Base-by-base conservation (phyloP, 495 filamentous ascomycete species). In the Cryomyces antarcticus region DNA sequence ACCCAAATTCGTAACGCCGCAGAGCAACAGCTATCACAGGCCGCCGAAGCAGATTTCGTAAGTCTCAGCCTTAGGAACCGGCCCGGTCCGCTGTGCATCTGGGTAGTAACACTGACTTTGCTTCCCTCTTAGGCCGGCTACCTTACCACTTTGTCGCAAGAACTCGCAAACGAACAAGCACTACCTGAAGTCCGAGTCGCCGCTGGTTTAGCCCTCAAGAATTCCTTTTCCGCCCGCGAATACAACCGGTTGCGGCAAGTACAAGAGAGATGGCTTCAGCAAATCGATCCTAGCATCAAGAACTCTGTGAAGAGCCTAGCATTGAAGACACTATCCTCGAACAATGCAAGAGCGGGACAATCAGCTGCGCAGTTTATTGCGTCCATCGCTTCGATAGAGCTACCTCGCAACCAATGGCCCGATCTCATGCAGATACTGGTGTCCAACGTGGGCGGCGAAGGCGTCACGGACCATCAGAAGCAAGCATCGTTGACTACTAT, bases 131-230 rank as follows among this genome's bases (percentile, higher is more conserved):
- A 97, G 89, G 75, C 88, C 46, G 70, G 73, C 62, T 97, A 97
- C 64, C 74, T 97, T 45, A 69, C 76, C 48, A 89, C 86, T 44
- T 79, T 97, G 51, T 84, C 82, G 41, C 75, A 82, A 63, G 84
- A 89, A 59, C 75, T 97, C 49, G 87, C 87, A 52, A 94, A 93
- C 64, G 92, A 96, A 50, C 70, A 72, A 44, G 74, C 79, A 50
- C 71, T 82, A 47, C 65, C 81, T 37, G 78, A 81, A 60, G 83
- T 94, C 52, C 77, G 89, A 69, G 76, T 78, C 43, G 87, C 89
- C 44, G 89, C 89, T 45, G 89, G 85, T 80, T 74, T 97, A 51
- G 86, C 88, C 39, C 63, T 97, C 54, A 97, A 97, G 67, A 97
- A 97, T 67, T 75, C 89, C 52, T 93, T 97, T 62, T 80, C 80